Conservation (phyloP, 768 basidiomycete genomes). For the Cystobasidium onofrii region DNA sequence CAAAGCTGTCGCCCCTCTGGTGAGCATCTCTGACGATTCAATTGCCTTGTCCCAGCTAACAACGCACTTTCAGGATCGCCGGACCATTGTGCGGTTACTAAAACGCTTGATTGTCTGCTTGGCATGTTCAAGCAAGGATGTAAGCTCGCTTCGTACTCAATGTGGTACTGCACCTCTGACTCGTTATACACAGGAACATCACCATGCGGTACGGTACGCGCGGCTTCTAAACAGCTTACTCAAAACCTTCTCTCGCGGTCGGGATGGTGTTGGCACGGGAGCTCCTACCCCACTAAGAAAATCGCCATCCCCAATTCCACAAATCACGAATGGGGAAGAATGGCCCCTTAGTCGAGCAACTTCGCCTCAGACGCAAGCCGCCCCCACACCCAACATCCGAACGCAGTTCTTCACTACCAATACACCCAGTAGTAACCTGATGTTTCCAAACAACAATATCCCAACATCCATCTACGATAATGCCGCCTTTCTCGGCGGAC, state of each 20-base stretch:
- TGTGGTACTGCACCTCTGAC: background rate
- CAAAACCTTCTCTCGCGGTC: constrained; percentile 15
- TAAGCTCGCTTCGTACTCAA: too few relatives aligned
- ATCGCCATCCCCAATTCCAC: background rate
- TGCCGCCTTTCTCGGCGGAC: background rate
- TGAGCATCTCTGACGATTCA: background rate
- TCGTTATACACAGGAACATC: constrained; percentile 24
- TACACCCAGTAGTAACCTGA: background rate
- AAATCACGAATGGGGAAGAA: constrained; percentile 4
- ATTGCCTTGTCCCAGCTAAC: background rate
- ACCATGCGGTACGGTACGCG: constrained; percentile 33
- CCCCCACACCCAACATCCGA: background rate
- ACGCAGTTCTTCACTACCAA: constrained; percentile 10
- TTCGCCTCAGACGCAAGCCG: background rate
- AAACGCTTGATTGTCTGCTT: constrained; percentile 31
- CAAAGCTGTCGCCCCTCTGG: constrained; percentile 28
- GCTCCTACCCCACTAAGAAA: constrained; percentile 3
- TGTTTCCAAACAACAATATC: background rate
- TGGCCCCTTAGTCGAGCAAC: constrained; percentile 12
- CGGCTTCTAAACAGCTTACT: constrained; percentile 34
- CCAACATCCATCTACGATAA: background rate
- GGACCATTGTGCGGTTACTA: constrained; percentile 20
- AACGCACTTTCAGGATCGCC: background rate
- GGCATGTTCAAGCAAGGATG: constrained; percentile 32
- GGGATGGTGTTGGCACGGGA: constrained; percentile 15